phyloP scores from a whole-genome alignment of 306 rosid genomes.

The Vigna mungo region DNA sequence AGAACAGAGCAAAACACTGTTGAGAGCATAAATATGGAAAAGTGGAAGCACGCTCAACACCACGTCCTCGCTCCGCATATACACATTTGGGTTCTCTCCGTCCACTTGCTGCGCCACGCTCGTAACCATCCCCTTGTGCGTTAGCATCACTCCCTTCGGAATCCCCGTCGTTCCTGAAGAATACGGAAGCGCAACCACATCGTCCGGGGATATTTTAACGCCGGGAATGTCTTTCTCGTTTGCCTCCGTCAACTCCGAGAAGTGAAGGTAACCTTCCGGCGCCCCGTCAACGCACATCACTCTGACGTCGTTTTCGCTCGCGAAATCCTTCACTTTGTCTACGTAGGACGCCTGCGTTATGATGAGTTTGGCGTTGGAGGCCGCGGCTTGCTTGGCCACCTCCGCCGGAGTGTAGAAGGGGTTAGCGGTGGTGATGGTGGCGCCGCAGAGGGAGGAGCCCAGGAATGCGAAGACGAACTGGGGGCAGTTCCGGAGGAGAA shows the following conservation, averaged over 20 bases:
- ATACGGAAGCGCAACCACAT: constrained; percentile 77
- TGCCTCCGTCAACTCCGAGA: constrained; percentile 50
- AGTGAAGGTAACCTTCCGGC: constrained; percentile 41
- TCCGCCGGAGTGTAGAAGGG: constrained; percentile 71
- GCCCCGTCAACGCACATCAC: constrained; percentile 52
- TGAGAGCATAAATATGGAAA: constrained; percentile 74
- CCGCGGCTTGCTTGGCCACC: constrained; percentile 62
- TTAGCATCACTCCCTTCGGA: constrained; percentile 78
- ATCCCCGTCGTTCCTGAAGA: constrained; percentile 84
- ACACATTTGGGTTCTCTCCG: constrained; percentile 71
- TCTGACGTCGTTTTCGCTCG: constrained; percentile 33
- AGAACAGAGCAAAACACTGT: constrained; percentile 64
- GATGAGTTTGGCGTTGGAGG: constrained; percentile 55
- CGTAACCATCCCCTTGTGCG: constrained; percentile 65
- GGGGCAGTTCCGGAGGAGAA: constrained; percentile 75
- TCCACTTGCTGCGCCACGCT: constrained; percentile 82
- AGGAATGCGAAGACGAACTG: constrained; percentile 72
- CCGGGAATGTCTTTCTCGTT: constrained; percentile 56
- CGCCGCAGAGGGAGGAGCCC: constrained; percentile 68
- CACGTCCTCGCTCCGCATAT: constrained; percentile 58
- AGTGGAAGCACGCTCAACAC: constrained; percentile 69
- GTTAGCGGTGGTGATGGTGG: constrained; percentile 66
- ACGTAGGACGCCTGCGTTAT: constrained; percentile 56
- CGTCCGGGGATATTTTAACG: constrained; percentile 63
- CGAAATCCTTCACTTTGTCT: constrained; percentile 56